Evolutionary conservation across 352 stramenopile genomes (phyloP), one percentile per base, ranked within the genome.

Genomic region (Phytopythium ostracodes): DNA sequence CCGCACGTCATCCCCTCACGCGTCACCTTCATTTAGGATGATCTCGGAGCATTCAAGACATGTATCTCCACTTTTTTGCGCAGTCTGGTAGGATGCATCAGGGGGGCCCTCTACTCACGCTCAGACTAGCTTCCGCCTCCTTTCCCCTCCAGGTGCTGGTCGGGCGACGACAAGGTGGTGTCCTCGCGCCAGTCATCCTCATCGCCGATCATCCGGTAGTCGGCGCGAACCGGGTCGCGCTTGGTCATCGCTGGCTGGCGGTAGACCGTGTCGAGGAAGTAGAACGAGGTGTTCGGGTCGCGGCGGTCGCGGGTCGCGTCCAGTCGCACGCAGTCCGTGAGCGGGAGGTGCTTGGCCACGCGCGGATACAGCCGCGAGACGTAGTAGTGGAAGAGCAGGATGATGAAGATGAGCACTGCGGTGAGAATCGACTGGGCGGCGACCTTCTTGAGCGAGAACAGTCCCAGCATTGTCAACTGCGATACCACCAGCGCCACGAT

Each of bases 401-500:
- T 73, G 57, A 71, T 65, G 35, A 66, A 49, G 33, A 79, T 67
- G 38, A 86, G 60, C 38, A 79, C 55, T 17, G 72, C 52, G 7
- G 66, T 62, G 6, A 71, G 49, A 46, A 84, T 60, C 20, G 72
- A 55, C 18, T 83, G 70, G 10, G 70, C 59, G 0, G 71, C 59
- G 6, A 69, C 59, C 51, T 90, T 79, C 67, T 94, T 94, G 56
- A 94, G 80, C 58, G 84, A 91, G 12, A 94, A 66, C 60, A 94
- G 66, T 24, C 86, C 86, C 24, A 94, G 76, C 40, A 94, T 70
- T 27, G 86, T 92, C 49, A 89, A 60, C 62, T 94, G 86, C 17
- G 82, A 70, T 22, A 94, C 72, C 5, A 94, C 66, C 20, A 94
- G 75, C 35, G 84, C 79, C 18, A 79, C 70, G 49, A 94, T 83